Base-by-base conservation (phyloP, 2,329 filamentous ascomycete genomes). In the Fusarium stilboides region DNA sequence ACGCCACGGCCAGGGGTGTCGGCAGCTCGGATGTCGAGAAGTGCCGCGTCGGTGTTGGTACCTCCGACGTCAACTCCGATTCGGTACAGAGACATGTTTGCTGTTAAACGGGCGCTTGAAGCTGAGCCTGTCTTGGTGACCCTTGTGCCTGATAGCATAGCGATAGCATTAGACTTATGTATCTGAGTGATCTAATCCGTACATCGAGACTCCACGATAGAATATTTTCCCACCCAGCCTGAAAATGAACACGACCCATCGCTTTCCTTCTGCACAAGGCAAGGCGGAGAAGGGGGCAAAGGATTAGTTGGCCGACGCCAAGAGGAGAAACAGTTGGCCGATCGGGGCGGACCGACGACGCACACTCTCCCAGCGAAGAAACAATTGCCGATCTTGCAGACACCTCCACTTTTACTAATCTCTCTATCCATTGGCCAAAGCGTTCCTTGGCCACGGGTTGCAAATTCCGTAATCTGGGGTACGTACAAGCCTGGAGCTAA, bases 1-100 rank as follows among this genome's bases (percentile, higher is more conserved):
- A 85, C 81, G 22, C 82, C 81, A 40, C 81, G 79, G 19, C 75
- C 76, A 4, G 78, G 74, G 19, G 71, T 72, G 51, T 79, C 72
- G 9, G 73, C 61, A 14, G 78, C 77, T n/a, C 72, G 77, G 57
- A 82, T 75, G 68, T 84, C 81, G 28, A 85, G 76, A 53, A 85
- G 78, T 24, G 81, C 83, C 31, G 81, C 80, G 66, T 85, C 83
- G 6, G 80, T 81, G 70, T 81, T 81, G 51, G 79, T 81, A 50
- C 79, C 80, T 24, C 80, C 80, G 20, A 81, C 79, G 58, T 82
- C 80, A 24, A 81, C 80, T 33, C 80, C 80, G 31, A 86, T 83
- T 44, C 84, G 81, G 65, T 82, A 84, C 20, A 79, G 73, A 13
- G 78, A 74, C 79, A 80, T 80, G 58, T 17, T 68, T 22, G 47